Percentiles rank a stretch among this genome's conserved stretches.
Conservation (phyloP, 2,329 filamentous ascomycete species). For the Oidium heveae region DNA sequence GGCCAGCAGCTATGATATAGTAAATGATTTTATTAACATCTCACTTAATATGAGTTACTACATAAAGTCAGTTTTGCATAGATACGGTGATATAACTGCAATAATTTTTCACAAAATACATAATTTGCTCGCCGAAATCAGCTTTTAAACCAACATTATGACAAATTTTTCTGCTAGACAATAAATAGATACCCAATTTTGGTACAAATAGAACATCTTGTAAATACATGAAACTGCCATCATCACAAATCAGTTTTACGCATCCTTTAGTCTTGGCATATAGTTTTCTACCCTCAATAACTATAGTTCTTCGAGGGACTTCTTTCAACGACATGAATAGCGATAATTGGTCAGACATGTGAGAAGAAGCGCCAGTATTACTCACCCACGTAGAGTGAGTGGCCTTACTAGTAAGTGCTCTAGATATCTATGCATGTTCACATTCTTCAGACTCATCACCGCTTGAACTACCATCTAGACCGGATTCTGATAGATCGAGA, state of each 20-base stretch:
- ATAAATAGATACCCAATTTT: not conserved
- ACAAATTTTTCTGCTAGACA: slow-evolving; percentile 1
- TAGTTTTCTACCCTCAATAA: not conserved
- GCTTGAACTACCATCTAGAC: too few relatives aligned
- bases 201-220: too few relatives aligned
- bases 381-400: too few relatives aligned
- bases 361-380: too few relatives aligned
- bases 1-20: too few relatives aligned
- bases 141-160: not conserved
- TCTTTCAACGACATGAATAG: not conserved
- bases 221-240: not conserved
- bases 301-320: not conserved
- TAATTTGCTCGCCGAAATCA: not conserved
- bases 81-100: not conserved
- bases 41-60: not conserved
- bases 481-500: too few relatives aligned
- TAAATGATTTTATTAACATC: too few relatives aligned
- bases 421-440: too few relatives aligned
- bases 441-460: too few relatives aligned
- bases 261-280: not conserved
- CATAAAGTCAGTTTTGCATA: not conserved
- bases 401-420: not conserved
- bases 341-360: too few relatives aligned
- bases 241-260: not conserved
- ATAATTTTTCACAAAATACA: not conserved